Percentiles rank a stretch among this genome's conserved stretches.
Conservation (phyloP, 2,329 filamentous ascomycete species). For the Ascochyta pisi region DNA sequence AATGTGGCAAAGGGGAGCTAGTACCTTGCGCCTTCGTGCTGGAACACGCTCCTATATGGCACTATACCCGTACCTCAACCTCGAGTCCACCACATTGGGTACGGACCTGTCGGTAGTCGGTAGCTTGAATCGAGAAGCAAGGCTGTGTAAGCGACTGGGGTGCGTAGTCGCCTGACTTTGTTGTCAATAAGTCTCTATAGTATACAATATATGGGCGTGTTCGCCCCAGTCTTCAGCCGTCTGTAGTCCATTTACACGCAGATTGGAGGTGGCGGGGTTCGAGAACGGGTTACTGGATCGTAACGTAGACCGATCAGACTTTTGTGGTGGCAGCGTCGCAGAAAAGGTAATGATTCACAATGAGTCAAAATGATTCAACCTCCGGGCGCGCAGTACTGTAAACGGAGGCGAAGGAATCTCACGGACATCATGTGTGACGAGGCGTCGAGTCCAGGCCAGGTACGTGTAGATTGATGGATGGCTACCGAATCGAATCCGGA, state of each 20-base stretch:
- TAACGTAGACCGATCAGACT: background rate
- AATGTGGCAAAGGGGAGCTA: background rate
- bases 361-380: background rate
- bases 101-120: constrained; percentile 31
- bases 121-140: background rate
- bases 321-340: background rate
- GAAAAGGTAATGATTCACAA: no score
- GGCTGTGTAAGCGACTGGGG: constrained; percentile 13
- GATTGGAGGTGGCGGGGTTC: background rate
- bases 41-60: constrained; percentile 35
- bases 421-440: constrained; percentile 9
- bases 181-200: constrained; percentile 11
- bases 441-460: background rate
- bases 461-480: background rate
- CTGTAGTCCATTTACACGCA: background rate
- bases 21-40: background rate
- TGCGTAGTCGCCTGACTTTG: constrained; percentile 19
- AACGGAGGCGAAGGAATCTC: background rate
- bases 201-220: constrained; percentile 12
- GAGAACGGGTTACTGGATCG: background rate
- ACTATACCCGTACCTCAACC: constrained; percentile 14
- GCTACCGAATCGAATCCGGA: constrained; percentile 1
- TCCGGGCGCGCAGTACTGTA: background rate
- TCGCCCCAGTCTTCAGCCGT: background rate
- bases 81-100: constrained; percentile 28